Percentiles rank a stretch among this genome's conserved stretches.
phyloP scores from a whole-genome alignment of 2,329 filamentous ascomycete species.

The Cercospora janseana region DNA sequence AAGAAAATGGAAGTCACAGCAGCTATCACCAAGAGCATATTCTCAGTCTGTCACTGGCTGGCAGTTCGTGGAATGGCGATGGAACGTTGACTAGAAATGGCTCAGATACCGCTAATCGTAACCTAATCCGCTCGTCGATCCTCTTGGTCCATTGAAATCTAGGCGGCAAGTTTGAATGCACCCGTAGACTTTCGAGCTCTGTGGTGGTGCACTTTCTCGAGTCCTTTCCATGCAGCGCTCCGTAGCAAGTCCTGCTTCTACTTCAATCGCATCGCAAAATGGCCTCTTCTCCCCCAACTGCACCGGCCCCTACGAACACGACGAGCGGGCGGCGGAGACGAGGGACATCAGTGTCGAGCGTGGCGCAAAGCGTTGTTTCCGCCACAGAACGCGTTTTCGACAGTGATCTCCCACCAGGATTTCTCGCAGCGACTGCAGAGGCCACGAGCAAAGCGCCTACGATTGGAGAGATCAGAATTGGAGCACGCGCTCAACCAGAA shows the following conservation, averaged over 20 bases:
- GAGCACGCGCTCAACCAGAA: slow-evolving; percentile 23
- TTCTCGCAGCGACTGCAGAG: slow-evolving; percentile 44
- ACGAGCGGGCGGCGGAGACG: slow-evolving; percentile 13
- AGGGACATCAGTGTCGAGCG: slow-evolving; percentile 21
- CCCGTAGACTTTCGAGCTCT: too few species aligned
- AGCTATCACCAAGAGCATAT: too few species aligned
- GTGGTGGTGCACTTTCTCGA: too few species aligned
- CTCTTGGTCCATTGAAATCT: too few species aligned
- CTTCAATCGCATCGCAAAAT: background rate
- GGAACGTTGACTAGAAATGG: too few species aligned
- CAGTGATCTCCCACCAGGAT: slow-evolving; percentile 25
- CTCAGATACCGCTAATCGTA: too few species aligned
- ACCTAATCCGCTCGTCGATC: too few species aligned
- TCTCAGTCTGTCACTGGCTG: too few species aligned
- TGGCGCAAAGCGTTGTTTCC: slow-evolving; percentile 17
- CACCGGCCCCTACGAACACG: slow-evolving; percentile 2
- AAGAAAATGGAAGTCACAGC: too few species aligned
- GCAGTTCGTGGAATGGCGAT: too few species aligned
- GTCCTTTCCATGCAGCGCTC: too few species aligned
- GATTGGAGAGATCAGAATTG: slow-evolving; percentile 43
- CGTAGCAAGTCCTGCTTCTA: background rate
- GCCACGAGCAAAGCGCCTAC: slow-evolving; percentile 45
- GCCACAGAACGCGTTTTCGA: slow-evolving; percentile 20
- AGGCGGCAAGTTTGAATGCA: too few species aligned
- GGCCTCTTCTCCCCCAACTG: background rate